Conservation (phyloP, 2,329 filamentous ascomycete species). For the Colletotrichum eleusines region DNA sequence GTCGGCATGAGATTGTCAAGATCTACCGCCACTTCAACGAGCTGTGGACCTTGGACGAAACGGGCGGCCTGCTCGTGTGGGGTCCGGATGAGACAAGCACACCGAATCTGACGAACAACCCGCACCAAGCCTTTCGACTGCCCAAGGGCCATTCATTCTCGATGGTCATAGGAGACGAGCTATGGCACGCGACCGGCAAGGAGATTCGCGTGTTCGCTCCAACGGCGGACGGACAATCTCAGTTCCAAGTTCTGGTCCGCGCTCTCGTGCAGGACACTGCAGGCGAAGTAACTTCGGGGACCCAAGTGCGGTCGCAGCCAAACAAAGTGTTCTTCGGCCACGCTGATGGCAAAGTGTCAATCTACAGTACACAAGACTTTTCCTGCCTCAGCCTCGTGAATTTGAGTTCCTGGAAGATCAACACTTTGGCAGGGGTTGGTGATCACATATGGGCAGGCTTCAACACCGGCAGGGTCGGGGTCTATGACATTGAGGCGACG, state of each 20-base stretch:
- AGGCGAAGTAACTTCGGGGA: constrained; percentile 89
- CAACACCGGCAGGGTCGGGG: constrained; percentile 92
- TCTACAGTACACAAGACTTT: constrained; percentile 86
- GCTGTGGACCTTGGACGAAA: constrained; percentile 94
- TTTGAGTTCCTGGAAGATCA: constrained; percentile 96
- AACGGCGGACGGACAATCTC: constrained; percentile 72
- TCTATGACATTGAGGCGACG: constrained; percentile 86
- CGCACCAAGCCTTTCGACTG: constrained; percentile 79
- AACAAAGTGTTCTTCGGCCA: constrained; percentile 92
- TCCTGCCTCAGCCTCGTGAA: constrained; percentile 83
- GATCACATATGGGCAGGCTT: constrained; percentile 92
- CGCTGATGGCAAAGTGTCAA: constrained; percentile 90
- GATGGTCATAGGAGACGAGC: constrained; percentile 82
- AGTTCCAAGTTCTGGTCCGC: constrained; percentile 80
- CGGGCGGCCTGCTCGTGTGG: constrained; percentile 90
- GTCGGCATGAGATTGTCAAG: constrained; percentile 81
- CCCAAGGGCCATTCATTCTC: constrained; percentile 89
- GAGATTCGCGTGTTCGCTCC: constrained; percentile 88
- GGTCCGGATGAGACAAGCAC: constrained; percentile 77
- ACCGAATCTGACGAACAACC: constrained; percentile 80
- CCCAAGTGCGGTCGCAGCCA: constrained; percentile 78
- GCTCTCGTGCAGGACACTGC: constrained; percentile 78
- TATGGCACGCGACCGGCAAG: constrained; percentile 91
- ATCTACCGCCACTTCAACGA: constrained; percentile 90
- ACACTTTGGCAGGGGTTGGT: constrained; percentile 83